Evolutionary conservation across 1,139 yeast species (phyloP), one percentile per base, ranked within the genome.

Genomic region (Pichia kudriavzevii): DNA sequence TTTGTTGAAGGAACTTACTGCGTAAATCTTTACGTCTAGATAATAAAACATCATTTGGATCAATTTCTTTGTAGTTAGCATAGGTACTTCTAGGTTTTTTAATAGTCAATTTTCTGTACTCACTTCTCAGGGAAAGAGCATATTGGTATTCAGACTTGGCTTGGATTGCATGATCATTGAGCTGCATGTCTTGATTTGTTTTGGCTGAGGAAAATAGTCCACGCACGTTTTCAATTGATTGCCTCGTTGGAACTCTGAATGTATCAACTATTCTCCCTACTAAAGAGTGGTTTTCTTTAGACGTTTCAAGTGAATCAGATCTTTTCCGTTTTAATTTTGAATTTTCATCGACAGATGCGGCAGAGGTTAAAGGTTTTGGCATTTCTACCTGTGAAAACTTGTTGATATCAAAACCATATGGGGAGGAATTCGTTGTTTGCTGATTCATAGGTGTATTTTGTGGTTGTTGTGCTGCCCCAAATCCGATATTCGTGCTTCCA

Each of bases 141-240:
- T n/a, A n/a, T n/a, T n/a, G n/a, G n/a, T n/a, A n/a, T n/a, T n/a
- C n/a, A n/a, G n/a, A n/a, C 5, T 33, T 20, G 16, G 40, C 40
- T 13, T 42, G 39, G 4, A 35, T 30, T 20, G 22, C 23, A 6
- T 39, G 36, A 12, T 32, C 12, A 20, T 34, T 25, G 9, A 37
- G 12, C 11, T 28, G 35, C 6, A 35, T n/a, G 10, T 33, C 27
- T 2, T 23, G 18, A 7, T 36, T 32, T 18, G 28, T 24, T 23
- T 36, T 32, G 2, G 50, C 34, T 3, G 53, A 40, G 4, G 60
- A 45, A 26, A 55, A 55, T n/a, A 55, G 41, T 1, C 60, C 60
- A 15, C 50, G 33, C 6, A 53, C 48, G 17, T 37, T 41, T 30
- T 53, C 58, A 24, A 46, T 28, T 2, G 49, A 38, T 26, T 47